Percentiles rank a stretch among this genome's conserved stretches.
Evolutionary conservation across 2,329 filamentous ascomycete species (phyloP).

Genomic region (Trichoderma sp.): DNA sequence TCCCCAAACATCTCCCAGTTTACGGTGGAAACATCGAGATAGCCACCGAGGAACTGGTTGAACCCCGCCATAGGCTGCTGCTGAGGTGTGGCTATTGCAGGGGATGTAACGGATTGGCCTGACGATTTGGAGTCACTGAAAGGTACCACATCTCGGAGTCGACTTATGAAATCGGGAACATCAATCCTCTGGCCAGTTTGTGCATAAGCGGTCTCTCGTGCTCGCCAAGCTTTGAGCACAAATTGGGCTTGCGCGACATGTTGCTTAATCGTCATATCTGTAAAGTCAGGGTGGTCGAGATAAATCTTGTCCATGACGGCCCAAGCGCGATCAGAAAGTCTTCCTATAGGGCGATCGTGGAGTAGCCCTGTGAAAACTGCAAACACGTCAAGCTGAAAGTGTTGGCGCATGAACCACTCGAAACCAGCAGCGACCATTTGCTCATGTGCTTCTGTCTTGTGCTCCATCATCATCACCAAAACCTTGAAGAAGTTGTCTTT

Average conservation of each 20-base stretch:
- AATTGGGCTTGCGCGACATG: constrained; percentile 52
- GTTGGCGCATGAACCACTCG: constrained; percentile 57
- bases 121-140: constrained; percentile 44
- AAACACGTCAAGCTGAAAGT: constrained; percentile 62
- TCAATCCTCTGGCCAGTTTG: constrained; percentile 45
- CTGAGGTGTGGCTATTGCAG: constrained; percentile 36
- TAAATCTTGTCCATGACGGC: constrained; percentile 52
- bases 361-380: constrained; percentile 60
- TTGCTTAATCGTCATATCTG: constrained; percentile 52
- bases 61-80: constrained; percentile 37
- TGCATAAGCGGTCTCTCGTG: constrained; percentile 50
- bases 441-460: constrained; percentile 51
- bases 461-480: constrained; percentile 53
- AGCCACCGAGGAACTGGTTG: constrained; percentile 51
- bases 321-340: constrained; percentile 60
- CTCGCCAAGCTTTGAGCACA: constrained; percentile 57
- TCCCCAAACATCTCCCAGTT: constrained; percentile 54
- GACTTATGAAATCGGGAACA: constrained; percentile 51
- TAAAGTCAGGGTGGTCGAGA: constrained; percentile 54
- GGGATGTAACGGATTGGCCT: constrained; percentile 36
- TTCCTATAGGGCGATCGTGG: constrained; percentile 52
- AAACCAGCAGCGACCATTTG: constrained; percentile 52
- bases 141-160: constrained; percentile 50
- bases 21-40: constrained; percentile 48
- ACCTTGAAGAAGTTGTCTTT: constrained; percentile 62